A percentile compares a stretch with the other conserved stretches of the same genome.
phyloP scores from a whole-genome alignment of 305 asterid species.

The Fraxinus floribunda region DNA sequence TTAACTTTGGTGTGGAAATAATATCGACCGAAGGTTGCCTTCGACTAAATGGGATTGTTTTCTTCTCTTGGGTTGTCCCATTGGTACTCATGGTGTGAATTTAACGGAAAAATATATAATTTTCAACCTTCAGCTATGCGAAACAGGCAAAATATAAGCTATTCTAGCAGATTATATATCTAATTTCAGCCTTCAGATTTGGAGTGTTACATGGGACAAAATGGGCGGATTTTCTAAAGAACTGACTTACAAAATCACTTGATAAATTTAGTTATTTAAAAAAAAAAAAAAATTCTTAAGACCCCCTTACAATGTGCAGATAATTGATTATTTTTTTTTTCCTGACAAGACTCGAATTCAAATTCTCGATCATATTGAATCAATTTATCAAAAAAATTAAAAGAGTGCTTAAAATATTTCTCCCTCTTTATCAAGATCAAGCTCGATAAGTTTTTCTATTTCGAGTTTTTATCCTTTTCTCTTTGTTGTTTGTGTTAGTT shows the following conservation, averaged over 20 bases:
- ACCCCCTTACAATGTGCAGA: too few relatives aligned
- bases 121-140: background rate
- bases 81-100: conserved; percentile 23
- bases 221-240: conserved; percentile 37
- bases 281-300: too few relatives aligned
- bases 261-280: too few relatives aligned
- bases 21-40: background rate
- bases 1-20: conserved; percentile 23
- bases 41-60: conserved; percentile 20
- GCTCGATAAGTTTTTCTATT: background rate
- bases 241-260: background rate
- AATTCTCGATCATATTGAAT: background rate
- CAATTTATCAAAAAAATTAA: too few relatives aligned
- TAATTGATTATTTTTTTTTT: too few relatives aligned
- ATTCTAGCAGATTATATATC: background rate
- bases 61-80: conserved; percentile 27
- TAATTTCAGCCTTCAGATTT: background rate
- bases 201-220: conserved; percentile 14
- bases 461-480: background rate
- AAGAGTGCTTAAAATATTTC: background rate
- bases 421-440: background rate
- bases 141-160: background rate
- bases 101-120: background rate
- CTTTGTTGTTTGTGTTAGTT: background rate
- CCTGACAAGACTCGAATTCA: background rate